Percentiles rank a stretch among this genome's conserved stretches.
These are phyloP conservation scores for Malassezia nana DNA, from an alignment of 1,284 basidiomycete genomes.

Conservation along the genomic window DNA sequence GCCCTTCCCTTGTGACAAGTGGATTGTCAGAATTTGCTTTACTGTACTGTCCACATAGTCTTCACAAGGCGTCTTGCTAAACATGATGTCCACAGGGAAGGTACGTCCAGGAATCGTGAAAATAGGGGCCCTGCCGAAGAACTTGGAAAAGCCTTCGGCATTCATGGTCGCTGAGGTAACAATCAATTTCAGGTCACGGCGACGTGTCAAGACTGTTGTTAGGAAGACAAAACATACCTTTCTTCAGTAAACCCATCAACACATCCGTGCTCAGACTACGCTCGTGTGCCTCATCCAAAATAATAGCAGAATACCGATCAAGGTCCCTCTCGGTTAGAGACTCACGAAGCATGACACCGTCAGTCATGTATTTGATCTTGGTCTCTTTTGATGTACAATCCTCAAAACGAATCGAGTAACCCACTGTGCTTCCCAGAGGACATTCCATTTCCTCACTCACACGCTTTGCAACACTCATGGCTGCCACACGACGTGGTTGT, in stretches of 20 bases:
- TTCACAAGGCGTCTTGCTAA: slow-evolving; percentile 91
- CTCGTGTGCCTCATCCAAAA: slow-evolving; percentile 94
- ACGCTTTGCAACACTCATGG: slow-evolving; percentile 97
- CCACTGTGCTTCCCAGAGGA: slow-evolving; percentile 75
- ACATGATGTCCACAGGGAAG: slow-evolving; percentile 93
- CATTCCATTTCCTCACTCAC: slow-evolving; percentile 80
- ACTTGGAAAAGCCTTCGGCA: slow-evolving; percentile 83
- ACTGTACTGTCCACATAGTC: slow-evolving; percentile 97
- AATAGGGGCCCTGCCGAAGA: slow-evolving; percentile 87
- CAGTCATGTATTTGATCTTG: slow-evolving; percentile 91
- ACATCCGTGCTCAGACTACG: slow-evolving; percentile 91
- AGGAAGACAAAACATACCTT: slow-evolving; percentile 93
- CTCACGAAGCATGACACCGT: slow-evolving; percentile 88
- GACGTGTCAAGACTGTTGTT: slow-evolving; percentile 77
- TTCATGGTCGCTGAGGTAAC: slow-evolving; percentile 99
- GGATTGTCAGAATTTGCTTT: slow-evolving; percentile 93
- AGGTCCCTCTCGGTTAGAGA: slow-evolving; percentile 90
- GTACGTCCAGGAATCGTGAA: slow-evolving; percentile 97
- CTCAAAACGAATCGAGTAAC: slow-evolving; percentile 95
- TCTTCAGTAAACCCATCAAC: slow-evolving; percentile 84
- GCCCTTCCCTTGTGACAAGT: slow-evolving; percentile 81
- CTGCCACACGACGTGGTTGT: slow-evolving; percentile 90
- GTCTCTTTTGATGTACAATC: slow-evolving; percentile 86
- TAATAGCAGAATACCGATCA: slow-evolving; percentile 87
- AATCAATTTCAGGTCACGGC: slow-evolving; percentile 86